Evolutionary conservation across 2,329 filamentous ascomycete species (phyloP), one percentile per base, ranked within the genome.

Genomic region (Fusarium subtropicale): DNA sequence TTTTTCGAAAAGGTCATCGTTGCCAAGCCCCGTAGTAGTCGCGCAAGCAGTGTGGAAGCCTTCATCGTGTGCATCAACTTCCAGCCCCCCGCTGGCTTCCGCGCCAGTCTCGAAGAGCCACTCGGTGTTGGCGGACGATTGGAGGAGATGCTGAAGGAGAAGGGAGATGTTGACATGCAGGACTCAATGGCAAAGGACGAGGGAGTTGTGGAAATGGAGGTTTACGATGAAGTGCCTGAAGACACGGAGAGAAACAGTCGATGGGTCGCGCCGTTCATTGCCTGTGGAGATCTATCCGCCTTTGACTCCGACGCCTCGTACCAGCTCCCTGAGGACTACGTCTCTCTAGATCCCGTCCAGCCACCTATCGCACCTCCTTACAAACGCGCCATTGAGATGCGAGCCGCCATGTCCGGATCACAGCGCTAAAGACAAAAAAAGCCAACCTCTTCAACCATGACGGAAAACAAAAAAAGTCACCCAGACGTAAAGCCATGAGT

Each of bases 261-360:
- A 52, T 98, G 95, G 94, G 95, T 98, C 72, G 94, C 94, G 5
- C 94, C 95, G 0, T 99, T 99, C 77, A 87, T 99, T 74, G 94
- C 96, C n/a, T 99, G 96, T 78, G 96, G 96, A 46, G 96, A 99
- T 80, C 85, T 99, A 55, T 97, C 94, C 26, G 90, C 93, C 13
- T 99, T 94, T 82, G 96, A 99, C 82, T 94, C 95, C 1, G 96
- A 99, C 83, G 95, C 96, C 6, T 96, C 94, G 7, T 97, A 98
- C 80, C 88, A 92, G 71, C 84, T 99, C 20, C 94, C 96, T 1
- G 91, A 94, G 64, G 92, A 94, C 70, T 88, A 97, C 76, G 87
- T 97, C 54, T 94, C 91, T 71, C 86, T 98, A 50, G 94, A 97
- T 77, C 96, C 96, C 0, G 88, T 99, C 33, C 96, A 98, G 78